These are phyloP conservation scores for Metschnikowia borealis DNA, from an alignment of 805 yeast genomes.

Conservation along the genomic window DNA sequence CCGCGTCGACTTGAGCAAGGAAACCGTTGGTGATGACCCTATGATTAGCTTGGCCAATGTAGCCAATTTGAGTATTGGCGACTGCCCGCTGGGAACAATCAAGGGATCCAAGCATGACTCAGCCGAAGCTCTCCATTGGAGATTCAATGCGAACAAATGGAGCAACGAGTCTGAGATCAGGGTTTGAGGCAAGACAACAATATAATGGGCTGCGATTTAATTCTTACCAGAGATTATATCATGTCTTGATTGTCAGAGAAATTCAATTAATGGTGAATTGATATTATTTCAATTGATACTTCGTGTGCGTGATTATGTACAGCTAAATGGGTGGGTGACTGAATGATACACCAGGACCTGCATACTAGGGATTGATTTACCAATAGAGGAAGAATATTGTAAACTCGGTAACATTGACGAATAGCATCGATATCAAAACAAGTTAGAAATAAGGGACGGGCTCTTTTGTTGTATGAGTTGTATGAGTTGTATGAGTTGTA, in stretches of 20 bases:
- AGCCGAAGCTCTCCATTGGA: slow-evolving; percentile 62
- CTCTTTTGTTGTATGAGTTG: too few species aligned
- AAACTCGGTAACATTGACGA: too few species aligned
- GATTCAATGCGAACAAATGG: slow-evolving; percentile 55
- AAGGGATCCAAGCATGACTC: slow-evolving; percentile 54
- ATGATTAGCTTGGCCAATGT: slow-evolving; percentile 37
- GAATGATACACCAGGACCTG: not conserved
- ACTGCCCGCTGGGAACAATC: slow-evolving; percentile 64
- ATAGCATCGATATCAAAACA: too few species aligned
- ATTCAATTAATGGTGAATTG: too few species aligned
- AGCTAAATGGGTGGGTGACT: not conserved
- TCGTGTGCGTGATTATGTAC: not conserved
- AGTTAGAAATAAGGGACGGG: too few species aligned
- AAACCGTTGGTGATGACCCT: slow-evolving; percentile 22
- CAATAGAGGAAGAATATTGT: too few species aligned
- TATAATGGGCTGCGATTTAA: too few species aligned
- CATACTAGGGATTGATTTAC: not conserved
- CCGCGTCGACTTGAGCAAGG: slow-evolving; percentile 25
- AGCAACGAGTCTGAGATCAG: slow-evolving; percentile 56
- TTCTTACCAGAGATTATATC: too few species aligned
- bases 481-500: too few species aligned
- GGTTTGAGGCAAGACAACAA: slow-evolving; percentile 21
- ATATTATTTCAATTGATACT: not conserved
- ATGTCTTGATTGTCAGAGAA: too few species aligned
- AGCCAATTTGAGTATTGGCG: slow-evolving; percentile 56